Conservation (phyloP, 108 stramenopile genomes). For the Nannochloropsis gaditana region DNA sequence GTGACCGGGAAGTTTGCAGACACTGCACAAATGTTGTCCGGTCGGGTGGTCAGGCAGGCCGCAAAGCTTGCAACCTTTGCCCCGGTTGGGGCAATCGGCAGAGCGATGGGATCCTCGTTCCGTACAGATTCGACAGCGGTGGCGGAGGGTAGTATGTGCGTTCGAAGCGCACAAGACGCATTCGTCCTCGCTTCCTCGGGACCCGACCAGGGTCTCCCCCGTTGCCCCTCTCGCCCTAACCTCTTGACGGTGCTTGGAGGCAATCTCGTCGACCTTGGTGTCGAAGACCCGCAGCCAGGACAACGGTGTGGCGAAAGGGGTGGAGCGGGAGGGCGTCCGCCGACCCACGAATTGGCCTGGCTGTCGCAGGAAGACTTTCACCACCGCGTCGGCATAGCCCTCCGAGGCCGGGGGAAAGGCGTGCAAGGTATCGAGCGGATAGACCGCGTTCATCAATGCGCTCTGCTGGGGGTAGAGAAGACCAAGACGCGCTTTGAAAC, state of each 20-base stretch:
- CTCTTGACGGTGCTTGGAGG: background rate
- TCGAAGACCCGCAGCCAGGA: background rate
- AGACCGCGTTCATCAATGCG: background rate
- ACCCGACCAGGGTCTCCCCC: background rate
- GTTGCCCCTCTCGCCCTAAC: background rate
- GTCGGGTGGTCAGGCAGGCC: background rate
- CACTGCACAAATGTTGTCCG: background rate
- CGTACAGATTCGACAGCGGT: conserved; percentile 17
- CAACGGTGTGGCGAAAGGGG: background rate
- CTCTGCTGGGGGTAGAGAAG: background rate
- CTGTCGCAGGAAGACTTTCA: background rate
- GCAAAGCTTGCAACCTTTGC: background rate
- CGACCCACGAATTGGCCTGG: background rate
- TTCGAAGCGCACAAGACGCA: background rate
- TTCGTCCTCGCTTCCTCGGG: background rate
- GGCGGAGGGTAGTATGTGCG: background rate
- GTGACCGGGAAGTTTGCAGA: background rate
- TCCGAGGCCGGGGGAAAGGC: conserved; percentile 10
- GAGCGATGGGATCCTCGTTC: background rate
- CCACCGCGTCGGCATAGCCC: background rate
- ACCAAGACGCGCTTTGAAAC: background rate
- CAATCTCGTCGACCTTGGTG: conserved; percentile 2
- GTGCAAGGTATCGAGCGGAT: background rate
- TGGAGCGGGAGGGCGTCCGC: background rate
- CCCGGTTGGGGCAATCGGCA: conserved; percentile 5